Evolutionary conservation across 352 stramenopile species (phyloP), one percentile per base, ranked within the genome.

Genomic region (Pythium aristosporum): DNA sequence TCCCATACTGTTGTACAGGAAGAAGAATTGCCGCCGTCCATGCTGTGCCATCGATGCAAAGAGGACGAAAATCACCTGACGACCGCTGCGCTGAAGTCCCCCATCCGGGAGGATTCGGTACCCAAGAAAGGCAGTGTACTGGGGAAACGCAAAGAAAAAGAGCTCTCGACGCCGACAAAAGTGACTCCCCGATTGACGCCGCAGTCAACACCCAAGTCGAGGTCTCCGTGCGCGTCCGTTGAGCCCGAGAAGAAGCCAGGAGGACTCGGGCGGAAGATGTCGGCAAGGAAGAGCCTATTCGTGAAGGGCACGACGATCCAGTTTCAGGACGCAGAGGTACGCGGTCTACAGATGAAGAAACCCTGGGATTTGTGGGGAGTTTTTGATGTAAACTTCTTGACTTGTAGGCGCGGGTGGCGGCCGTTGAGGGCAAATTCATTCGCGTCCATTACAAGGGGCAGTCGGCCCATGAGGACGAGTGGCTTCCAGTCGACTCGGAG

Each of bases 401-500:
- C 8, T 48, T 48, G 42, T 48, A 92, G 82, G 85, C 80, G 3
- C 85, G 82, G 51, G 71, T 94, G 23, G 77, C 71, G 2, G 82
- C 81, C 1, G 76, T 94, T 6, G 75, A 91, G 41, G 83, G 84
- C 68, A 85, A 87, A 36, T 89, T 81, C 46, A 80, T 92, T 57
- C 83, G 85, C 16, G 67, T 94, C 9, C 85, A 92, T 48, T 92
- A 92, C 71, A 92, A 92, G 68, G 82, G 83, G 39, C 76, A 88
- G 55, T 88, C 80, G 43, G 58, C 63, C 30, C 71, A 91, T 50
- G 76, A 83, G 30, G 84, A 92, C 58, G 84, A 92, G 62, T 92
- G 84, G 84, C 67, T 92, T 16, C 56, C 75, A 13, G 65, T 87
- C 23, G 56, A 70, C 36, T 70, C 63, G 0, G 61, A 65, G 37